Percentiles rank a stretch among this genome's conserved stretches.
Conservation (phyloP, 2,329 filamentous ascomycete genomes). For the Cladosporium sp. region DNA sequence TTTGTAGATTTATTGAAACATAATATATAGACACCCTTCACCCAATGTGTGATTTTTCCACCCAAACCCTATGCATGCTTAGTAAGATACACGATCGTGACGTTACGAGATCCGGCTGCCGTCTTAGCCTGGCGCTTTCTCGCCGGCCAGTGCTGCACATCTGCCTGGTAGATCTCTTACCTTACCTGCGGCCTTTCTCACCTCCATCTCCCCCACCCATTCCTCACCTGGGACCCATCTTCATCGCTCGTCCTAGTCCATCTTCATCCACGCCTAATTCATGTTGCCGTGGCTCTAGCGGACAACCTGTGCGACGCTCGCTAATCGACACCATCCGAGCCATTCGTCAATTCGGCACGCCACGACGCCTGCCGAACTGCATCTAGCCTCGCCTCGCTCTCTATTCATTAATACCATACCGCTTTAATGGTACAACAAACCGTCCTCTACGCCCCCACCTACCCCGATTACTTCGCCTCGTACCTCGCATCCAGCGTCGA, state of each 20-base stretch:
- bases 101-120: neutral
- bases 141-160: neutral
- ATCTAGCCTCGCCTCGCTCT: neutral
- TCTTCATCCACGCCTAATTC: neutral
- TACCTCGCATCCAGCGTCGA: slow-evolving; percentile 26
- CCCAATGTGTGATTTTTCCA: too few relatives aligned
- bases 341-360: slow-evolving; percentile 1
- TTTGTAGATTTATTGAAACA: too few relatives aligned
- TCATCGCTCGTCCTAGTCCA: neutral
- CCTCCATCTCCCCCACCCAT: neutral
- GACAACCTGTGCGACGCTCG: neutral
- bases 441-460: slow-evolving; percentile 8
- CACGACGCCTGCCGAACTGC: neutral
- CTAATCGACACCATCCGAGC: neutral
- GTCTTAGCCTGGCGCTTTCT: neutral
- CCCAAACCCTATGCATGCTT: too few relatives aligned
- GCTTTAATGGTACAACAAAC: slow-evolving; percentile 16
- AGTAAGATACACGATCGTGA: too few relatives aligned
- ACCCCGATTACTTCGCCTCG: slow-evolving; percentile 19
- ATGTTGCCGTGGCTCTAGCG: neutral
- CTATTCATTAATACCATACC: neutral
- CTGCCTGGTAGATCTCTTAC: neutral
- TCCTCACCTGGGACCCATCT: neutral
- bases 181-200: neutral
- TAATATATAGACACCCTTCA: too few relatives aligned